Percentiles rank a stretch among this genome's conserved stretches.
Conservation (phyloP, 2,329 filamentous ascomycete species). For the Rutstroemia sp. region DNA sequence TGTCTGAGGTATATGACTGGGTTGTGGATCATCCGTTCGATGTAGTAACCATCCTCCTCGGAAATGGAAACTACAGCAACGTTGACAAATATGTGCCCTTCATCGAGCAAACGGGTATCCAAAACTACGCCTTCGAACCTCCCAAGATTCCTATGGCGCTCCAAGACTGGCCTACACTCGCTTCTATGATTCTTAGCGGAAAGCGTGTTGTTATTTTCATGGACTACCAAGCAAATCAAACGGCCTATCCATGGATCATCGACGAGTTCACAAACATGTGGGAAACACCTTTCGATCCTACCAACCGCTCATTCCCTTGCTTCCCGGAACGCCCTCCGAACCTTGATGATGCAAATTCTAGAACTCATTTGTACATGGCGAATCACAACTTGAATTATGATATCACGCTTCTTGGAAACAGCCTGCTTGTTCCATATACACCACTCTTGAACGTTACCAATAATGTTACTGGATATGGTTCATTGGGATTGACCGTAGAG, state of each 20-base stretch:
- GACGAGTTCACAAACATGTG: conserved; percentile 85
- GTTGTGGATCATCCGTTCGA: conserved; percentile 73
- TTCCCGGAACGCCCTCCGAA: conserved; percentile 67
- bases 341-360: conserved; percentile 44
- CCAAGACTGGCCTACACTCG: conserved; percentile 77
- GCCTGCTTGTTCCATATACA: conserved; percentile 65
- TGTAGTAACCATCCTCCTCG: conserved; percentile 78
- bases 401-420: conserved; percentile 56
- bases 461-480: conserved; percentile 54
- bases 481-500: conserved; percentile 55
- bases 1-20: conserved; percentile 64
- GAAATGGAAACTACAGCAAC: conserved; percentile 69
- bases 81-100: conserved; percentile 57
- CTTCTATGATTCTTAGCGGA: conserved; percentile 62
- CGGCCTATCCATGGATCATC: conserved; percentile 71
- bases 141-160: conserved; percentile 62
- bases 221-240: conserved; percentile 75
- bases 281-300: conserved; percentile 71
- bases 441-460: conserved; percentile 67
- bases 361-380: conserved; percentile 65
- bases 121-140: conserved; percentile 67
- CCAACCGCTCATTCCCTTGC: conserved; percentile 63
- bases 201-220: conserved; percentile 74
- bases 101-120: conserved; percentile 65
- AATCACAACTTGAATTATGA: conserved; percentile 90